Evolutionary conservation across 1,284 basidiomycete genomes (phyloP).

Genomic region (Schizophyllum commune): DNA sequence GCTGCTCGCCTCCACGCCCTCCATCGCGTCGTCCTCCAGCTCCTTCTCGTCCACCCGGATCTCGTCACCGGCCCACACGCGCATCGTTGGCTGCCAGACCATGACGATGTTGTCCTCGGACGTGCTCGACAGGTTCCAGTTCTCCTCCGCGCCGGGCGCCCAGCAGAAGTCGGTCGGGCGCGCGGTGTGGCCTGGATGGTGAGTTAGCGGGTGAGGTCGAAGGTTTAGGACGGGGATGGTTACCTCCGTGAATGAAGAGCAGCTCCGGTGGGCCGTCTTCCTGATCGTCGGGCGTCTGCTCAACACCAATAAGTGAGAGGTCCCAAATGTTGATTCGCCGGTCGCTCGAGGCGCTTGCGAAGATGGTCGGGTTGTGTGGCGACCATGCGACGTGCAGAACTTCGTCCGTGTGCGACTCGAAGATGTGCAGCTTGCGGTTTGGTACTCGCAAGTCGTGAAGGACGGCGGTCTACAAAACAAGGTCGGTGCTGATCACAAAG

Average conservation of each 20-base stretch:
- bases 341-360: slow-evolving; percentile 90
- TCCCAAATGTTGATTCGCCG: slow-evolving; percentile 96
- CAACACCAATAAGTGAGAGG: slow-evolving; percentile 84
- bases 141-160: slow-evolving; percentile 69
- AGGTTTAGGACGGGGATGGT: slow-evolving; percentile 10
- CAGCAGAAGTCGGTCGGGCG: slow-evolving; percentile 80
- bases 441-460: slow-evolving; percentile 88
- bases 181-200: slow-evolving; percentile 59
- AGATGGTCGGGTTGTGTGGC: slow-evolving; percentile 84
- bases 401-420: slow-evolving; percentile 93
- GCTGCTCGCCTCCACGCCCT: slow-evolving; percentile 50
- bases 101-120: slow-evolving; percentile 86
- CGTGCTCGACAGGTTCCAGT: slow-evolving; percentile 71
- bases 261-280: slow-evolving; percentile 96
- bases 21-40: slow-evolving; percentile 69
- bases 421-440: slow-evolving; percentile 79
- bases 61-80: slow-evolving; percentile 79
- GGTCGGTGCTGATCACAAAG: no score
- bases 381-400: slow-evolving; percentile 95
- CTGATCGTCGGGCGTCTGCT: slow-evolving; percentile 96
- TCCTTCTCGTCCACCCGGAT: slow-evolving; percentile 72
- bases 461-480: no score
- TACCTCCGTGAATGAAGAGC: slow-evolving; percentile 88
- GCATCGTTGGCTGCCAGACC: slow-evolving; percentile 86
- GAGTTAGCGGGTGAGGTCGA: slow-evolving; percentile 3